phyloP scores from a whole-genome alignment of 1,284 basidiomycete genomes.

The Tilletia indica region DNA sequence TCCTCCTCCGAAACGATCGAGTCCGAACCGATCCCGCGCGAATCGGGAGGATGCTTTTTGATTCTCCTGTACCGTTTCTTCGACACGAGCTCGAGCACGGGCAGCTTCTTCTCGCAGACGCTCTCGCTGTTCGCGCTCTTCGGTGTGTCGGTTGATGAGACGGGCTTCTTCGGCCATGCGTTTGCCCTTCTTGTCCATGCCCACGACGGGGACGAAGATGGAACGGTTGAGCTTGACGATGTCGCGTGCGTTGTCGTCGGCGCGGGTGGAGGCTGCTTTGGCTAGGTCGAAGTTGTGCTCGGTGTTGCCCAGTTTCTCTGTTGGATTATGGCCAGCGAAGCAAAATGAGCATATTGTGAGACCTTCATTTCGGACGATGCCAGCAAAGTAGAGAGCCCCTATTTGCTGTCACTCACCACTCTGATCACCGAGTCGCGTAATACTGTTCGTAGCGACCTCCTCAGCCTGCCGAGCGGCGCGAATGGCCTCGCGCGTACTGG shows the following conservation, averaged over 20 bases:
- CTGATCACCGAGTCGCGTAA: slow-evolving; percentile 85
- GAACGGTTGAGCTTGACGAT: slow-evolving; percentile 89
- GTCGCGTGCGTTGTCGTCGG: slow-evolving; percentile 89
- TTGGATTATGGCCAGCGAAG: not conserved
- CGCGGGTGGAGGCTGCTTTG: slow-evolving; percentile 82
- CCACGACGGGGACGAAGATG: slow-evolving; percentile 71
- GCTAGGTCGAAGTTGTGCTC: slow-evolving; percentile 92
- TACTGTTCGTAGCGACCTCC: slow-evolving; percentile 85
- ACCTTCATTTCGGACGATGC: not conserved
- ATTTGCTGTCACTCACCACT: slow-evolving; percentile 67
- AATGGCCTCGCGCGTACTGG: slow-evolving; percentile 86
- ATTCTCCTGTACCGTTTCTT: slow-evolving; percentile 62
- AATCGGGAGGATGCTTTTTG: slow-evolving; percentile 22
- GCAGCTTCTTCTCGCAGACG: slow-evolving; percentile 64
- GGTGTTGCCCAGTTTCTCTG: slow-evolving; percentile 74
- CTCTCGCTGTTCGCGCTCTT: slow-evolving; percentile 75
- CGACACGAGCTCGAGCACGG: slow-evolving; percentile 81
- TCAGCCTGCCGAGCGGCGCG: slow-evolving; percentile 90
- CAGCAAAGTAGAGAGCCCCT: no score
- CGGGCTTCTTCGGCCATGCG: slow-evolving; percentile 86
- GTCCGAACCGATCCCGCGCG: slow-evolving; percentile 42
- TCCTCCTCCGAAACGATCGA: slow-evolving; percentile 38
- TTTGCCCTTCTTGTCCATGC: slow-evolving; percentile 68
- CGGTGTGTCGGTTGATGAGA: slow-evolving; percentile 79
- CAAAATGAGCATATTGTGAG: not conserved